A percentile compares a stretch with the other conserved stretches of the same genome.
These are phyloP conservation scores for Kalanchoe fedtschenkoi DNA, from an alignment of 164 flowering plant species.

Conservation along the genomic window DNA sequence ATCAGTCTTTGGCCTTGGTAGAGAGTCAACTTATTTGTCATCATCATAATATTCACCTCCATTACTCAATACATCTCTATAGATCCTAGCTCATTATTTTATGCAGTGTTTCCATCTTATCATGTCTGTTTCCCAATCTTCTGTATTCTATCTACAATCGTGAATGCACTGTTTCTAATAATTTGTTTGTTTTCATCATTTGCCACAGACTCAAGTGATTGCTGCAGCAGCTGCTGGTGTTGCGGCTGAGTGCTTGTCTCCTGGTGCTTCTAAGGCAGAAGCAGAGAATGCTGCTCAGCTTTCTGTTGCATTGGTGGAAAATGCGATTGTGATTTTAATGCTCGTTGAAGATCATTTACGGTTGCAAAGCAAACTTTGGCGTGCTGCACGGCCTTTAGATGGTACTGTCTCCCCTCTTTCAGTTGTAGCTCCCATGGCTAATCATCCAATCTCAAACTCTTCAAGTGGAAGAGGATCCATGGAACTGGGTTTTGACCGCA, in stretches of 20 bases:
- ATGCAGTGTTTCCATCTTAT: no score
- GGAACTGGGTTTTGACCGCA: conserved; percentile 30
- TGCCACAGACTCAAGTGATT: conserved; percentile 92
- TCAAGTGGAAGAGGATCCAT: conserved; percentile 30
- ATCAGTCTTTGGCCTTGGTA: no score
- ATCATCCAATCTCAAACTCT: conserved; percentile 25
- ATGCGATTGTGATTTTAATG: conserved; percentile 94
- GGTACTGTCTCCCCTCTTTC: conserved; percentile 49
- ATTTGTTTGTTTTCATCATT: conserved; percentile 15
- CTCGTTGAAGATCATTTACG: conserved; percentile 98
- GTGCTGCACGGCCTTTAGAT: conserved; percentile 30
- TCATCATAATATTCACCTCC: no score
- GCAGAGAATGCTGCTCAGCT: conserved; percentile 97
- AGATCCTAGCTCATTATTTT: no score
- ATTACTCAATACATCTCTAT: not conserved
- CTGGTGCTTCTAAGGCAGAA: conserved; percentile 68
- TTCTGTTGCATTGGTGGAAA: conserved; percentile 96
- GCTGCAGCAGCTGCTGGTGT: conserved; percentile 99
- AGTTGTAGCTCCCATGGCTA: conserved; percentile 30
- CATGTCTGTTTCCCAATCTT: no score
- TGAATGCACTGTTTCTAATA: not conserved
- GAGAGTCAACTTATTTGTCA: no score
- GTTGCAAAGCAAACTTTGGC: conserved; percentile 72
- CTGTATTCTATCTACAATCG: not conserved
- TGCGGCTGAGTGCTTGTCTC: conserved; percentile 91